These are phyloP conservation scores for Crithidia expoeki DNA, from an alignment of 208 protist species.

Conservation along the genomic window DNA sequence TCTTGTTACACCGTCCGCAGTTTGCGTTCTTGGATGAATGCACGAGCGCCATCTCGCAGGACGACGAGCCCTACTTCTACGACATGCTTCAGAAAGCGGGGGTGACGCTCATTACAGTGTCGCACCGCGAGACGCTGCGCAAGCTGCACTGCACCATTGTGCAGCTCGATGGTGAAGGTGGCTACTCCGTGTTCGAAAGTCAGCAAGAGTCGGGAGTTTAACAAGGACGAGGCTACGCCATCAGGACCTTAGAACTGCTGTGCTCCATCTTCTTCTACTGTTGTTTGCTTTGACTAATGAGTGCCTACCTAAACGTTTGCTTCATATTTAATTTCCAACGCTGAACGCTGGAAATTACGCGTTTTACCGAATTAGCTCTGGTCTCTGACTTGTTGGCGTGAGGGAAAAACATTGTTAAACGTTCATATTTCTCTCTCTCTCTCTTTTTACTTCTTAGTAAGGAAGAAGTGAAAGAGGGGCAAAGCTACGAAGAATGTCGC, in stretches of 20 bases:
- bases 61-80: conserved; percentile 82
- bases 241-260: not conserved
- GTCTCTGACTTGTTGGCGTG: too few species aligned
- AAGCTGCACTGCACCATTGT: conserved; percentile 64
- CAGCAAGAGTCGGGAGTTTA: not conserved
- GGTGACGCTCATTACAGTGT: conserved; percentile 86
- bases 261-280: not conserved
- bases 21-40: conserved; percentile 93
- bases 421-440: too few species aligned
- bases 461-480: too few species aligned
- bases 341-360: too few species aligned
- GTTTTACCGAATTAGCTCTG: too few species aligned
- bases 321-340: too few species aligned
- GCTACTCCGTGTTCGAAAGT: conserved; percentile 39
- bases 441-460: too few species aligned
- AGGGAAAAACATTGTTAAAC: too few species aligned
- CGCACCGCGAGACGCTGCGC: conserved; percentile 76
- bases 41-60: conserved; percentile 89
- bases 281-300: not conserved
- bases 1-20: conserved; percentile 72
- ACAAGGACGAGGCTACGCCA: not conserved
- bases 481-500: too few species aligned
- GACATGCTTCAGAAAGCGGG: conserved; percentile 62
- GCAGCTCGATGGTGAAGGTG: conserved; percentile 62
- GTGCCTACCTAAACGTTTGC: too few species aligned